A percentile compares a stretch with the other conserved stretches of the same genome.
Conservation (phyloP, 495 filamentous ascomycete species). For the Tuber umbilicatum region DNA sequence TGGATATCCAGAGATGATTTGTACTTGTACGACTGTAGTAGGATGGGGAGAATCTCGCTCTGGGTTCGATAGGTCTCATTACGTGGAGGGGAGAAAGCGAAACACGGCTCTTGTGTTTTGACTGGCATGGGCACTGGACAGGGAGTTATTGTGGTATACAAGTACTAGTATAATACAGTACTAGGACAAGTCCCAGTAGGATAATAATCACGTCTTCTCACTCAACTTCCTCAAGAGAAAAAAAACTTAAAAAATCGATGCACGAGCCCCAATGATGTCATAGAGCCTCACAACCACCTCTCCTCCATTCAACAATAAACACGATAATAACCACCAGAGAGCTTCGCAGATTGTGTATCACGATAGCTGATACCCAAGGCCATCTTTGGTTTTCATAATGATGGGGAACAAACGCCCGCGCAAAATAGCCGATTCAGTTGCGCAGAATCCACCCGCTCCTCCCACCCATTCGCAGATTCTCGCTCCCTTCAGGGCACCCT, state of each 20-base stretch:
- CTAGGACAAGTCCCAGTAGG: background rate
- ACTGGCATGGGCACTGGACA: no score
- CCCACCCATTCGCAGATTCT: constrained; percentile 64
- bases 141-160: no score
- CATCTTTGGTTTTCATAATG: constrained; percentile 10
- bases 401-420: constrained; percentile 38
- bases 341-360: background rate
- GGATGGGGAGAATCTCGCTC: no score
- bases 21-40: no score
- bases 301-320: constrained; percentile 13
- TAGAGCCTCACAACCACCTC: constrained; percentile 8
- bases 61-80: no score
- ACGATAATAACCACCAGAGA: background rate
- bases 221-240: constrained; percentile 6
- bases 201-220: constrained; percentile 11
- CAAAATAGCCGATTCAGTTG: constrained; percentile 13
- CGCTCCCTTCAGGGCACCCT: constrained; percentile 78
- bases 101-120: no score
- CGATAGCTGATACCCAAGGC: background rate
- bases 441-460: constrained; percentile 20
- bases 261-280: constrained; percentile 8
- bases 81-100: no score
- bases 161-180: no score
- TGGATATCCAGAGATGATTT: no score
- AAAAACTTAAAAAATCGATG: constrained; percentile 19